Base-by-base conservation (phyloP, 1,284 basidiomycete genomes). In the Lignosus rhinocerotis region DNA sequence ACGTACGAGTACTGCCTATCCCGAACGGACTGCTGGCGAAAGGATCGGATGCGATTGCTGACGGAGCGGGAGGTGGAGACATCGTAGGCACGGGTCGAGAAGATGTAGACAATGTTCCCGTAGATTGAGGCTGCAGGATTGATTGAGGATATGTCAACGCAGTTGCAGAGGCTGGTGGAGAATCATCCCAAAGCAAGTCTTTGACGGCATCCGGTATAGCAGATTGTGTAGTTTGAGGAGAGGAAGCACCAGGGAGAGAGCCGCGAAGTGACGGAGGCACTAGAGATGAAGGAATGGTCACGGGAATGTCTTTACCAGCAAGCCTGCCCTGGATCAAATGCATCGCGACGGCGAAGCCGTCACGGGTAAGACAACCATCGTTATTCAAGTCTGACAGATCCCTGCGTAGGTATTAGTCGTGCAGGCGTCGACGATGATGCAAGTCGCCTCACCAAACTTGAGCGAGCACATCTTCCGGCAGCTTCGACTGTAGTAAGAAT, bases 281-380 rank as follows among this genome's bases (percentile, higher is more conserved):
- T 44, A 99, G 80, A 38, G 85, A 83, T 25, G 73, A 70, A 0
- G 95, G 94, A 16, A 99, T 80, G 25, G 78, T 74, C 0, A 79
- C 61, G 0, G 97, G 97, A 25, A 96, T 74, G 1, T 92, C 88
- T 62, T 86, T 87, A n/a, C 96, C 96, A 1, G 85, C 81, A 2
- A 98, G 77, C 72, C 90, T 94, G 66, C 84, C 83, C 73, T 94
- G 93, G 70, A 99, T 98, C 48, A 99, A 83, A 74, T 96, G 86
- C 88, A 98, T 90, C 3, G 96, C 97, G 43, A 99, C 90, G 2
- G 97, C 96, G 73, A 99, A 99, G 31, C 96, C 94, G 59, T 98
- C 96, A 53, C 88, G 85, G 21, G 89, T 94, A 42, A 99, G 81
- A 49, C 83, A 84, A 5, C 97, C 97, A 63, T 95, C 90, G 63